Conservation (phyloP, 108 stramenopile genomes). For the Schizochytrium sp. region DNA sequence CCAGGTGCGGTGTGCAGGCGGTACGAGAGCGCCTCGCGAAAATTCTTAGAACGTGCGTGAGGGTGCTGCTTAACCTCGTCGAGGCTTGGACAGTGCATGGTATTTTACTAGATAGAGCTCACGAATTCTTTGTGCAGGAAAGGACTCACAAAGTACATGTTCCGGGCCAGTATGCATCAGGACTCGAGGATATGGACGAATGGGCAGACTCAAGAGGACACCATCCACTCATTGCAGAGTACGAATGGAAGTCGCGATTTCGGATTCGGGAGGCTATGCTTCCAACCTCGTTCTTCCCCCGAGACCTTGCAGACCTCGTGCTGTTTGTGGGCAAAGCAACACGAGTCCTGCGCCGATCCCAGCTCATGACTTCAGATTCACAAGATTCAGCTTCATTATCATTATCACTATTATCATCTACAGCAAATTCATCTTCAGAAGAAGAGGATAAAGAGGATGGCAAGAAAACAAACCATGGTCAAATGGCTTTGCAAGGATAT, state of each 20-base stretch:
- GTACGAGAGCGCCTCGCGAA: not conserved
- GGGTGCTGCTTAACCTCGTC: not conserved
- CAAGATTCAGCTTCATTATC: not conserved
- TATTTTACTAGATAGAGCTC: constrained; percentile 1
- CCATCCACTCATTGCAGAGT: constrained; percentile 38
- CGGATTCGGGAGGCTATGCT: constrained; percentile 28
- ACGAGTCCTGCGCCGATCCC: constrained; percentile 7
- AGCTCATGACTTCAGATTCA: not conserved
- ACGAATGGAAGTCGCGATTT: constrained; percentile 55
- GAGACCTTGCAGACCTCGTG: constrained; percentile 46
- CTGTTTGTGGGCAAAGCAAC: constrained; percentile 46
- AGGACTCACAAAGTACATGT: constrained; percentile 34
- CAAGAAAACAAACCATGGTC: not conserved
- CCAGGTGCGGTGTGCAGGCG: not conserved
- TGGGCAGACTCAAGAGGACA: not conserved
- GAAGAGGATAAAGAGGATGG: not conserved
- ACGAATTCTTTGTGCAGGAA: constrained; percentile 35
- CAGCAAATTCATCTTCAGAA: not conserved
- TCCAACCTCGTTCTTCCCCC: not conserved
- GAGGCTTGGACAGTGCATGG: constrained; percentile 48
- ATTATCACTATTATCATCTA: not conserved
- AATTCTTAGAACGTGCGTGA: not conserved
- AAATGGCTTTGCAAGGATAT: not conserved
- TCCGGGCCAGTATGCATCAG: not conserved
- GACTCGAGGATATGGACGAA: not conserved